Evolutionary conservation across 352 stramenopile genomes (phyloP), one percentile per base, ranked within the genome.

Genomic region (Stramenopiles sp.): DNA sequence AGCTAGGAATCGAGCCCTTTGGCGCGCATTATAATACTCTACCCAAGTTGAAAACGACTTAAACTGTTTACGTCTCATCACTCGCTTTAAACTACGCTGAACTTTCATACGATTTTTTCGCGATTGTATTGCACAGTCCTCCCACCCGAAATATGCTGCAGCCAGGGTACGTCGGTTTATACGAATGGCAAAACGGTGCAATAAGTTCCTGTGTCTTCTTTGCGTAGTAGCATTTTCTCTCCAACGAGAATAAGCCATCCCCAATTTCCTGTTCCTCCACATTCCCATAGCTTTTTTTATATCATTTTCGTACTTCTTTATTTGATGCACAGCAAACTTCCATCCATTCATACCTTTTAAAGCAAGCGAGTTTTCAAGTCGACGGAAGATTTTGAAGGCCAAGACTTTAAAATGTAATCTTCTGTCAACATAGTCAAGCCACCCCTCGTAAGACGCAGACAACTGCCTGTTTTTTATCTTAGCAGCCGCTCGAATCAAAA

Each of bases 91-190:
- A 14, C 71, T 33, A 14, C 71, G 71, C 14, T 78, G 30, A 78
- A 78, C 71, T 78, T 78, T 78, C 4, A 78, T 33, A 33, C 71
- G 71, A 33, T 78, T 78, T 78, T 78, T 33, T 78, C 31, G 30
- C 71, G 30, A 33, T 33, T 78, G 30, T 14, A 33, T 78, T 33
- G 31, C 71, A 31, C 30, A 31, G 22, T 78, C 71, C 14, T 78
- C 71, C 71, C 71, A 78, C 4, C 71, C 71, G 8, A 31, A 31
- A 31, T 14, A 78, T 78, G 71, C 71, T 33, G 71, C 71, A 78
- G 14, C 30, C 71, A 78, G 14, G 1, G 30, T 78, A 14, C 71
- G 71, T 8, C 22, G 4, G 22, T 78, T 78, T 78, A 78, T 78
- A 8, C 31, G 30, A 14, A 33, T 78, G 31, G 71, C 71, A 33